Evolutionary conservation across 2,329 filamentous ascomycete species (phyloP).

Genomic region (Nectriaceae sp.): DNA sequence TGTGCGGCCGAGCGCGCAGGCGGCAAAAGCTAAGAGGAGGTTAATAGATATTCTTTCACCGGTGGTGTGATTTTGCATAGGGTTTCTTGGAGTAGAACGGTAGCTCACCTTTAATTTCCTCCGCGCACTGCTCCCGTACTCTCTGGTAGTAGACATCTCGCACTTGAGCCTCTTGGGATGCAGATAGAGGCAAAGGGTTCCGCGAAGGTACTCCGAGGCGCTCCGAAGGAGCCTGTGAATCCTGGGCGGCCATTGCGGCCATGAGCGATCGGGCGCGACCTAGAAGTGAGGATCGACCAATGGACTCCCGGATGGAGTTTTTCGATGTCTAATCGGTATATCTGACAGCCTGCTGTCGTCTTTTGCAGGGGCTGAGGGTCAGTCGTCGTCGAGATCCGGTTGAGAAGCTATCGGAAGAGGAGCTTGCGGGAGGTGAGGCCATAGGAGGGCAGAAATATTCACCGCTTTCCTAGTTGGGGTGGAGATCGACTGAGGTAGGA

Average conservation of each 20-base stretch:
- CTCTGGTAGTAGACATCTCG: slow-evolving; percentile 79
- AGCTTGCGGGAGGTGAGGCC: neutral
- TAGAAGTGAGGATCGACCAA: neutral
- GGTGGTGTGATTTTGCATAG: neutral
- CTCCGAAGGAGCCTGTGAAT: slow-evolving; percentile 36
- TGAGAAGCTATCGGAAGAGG: neutral
- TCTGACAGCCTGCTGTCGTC: neutral
- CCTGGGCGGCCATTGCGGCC: slow-evolving; percentile 37
- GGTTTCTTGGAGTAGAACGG: slow-evolving; percentile 8
- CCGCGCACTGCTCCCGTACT: slow-evolving; percentile 73
- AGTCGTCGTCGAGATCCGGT: neutral
- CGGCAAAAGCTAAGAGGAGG: slow-evolving; percentile 72
- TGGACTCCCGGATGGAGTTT: neutral
- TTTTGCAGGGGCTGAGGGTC: neutral
- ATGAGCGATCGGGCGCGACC: slow-evolving; percentile 11
- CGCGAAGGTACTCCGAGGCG: slow-evolving; percentile 57
- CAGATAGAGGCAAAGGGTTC: slow-evolving; percentile 82
- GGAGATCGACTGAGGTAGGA: neutral
- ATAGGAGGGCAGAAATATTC: slow-evolving; percentile 8
- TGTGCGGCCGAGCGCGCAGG: slow-evolving; percentile 83
- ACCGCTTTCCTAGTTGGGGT: slow-evolving; percentile 15
- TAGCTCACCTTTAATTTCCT: slow-evolving; percentile 72
- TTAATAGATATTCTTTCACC: no score
- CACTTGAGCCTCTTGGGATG: slow-evolving; percentile 79
- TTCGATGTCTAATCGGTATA: neutral